These are phyloP conservation scores for Noccaea caerulescens DNA, from an alignment of 345 rosid genomes.

Conservation along the genomic window DNA sequence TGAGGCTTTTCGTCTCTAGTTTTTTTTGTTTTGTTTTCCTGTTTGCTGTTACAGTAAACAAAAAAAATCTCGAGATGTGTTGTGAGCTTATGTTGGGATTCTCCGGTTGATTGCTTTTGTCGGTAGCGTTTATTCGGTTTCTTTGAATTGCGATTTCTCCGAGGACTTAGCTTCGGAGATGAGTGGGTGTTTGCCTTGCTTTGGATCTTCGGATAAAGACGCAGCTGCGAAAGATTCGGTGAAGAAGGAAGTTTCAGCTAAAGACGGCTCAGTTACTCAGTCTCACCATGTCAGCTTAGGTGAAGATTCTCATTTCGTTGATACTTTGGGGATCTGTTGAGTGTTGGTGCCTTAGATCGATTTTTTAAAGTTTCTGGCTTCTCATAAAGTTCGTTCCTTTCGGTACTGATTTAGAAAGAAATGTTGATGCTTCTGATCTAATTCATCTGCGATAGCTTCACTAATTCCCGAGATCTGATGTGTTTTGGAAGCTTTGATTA, in stretches of 20 bases:
- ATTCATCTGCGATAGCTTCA: conserved; percentile 34
- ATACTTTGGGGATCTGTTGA: conserved; percentile 44
- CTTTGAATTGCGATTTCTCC: conserved; percentile 51
- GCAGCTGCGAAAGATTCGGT: conserved; percentile 64
- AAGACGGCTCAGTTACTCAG: conserved; percentile 76
- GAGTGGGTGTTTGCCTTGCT: conserved; percentile 99
- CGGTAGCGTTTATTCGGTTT: conserved; percentile 46
- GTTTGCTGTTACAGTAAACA: conserved; percentile 13
- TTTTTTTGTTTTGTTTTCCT: conserved; percentile 1
- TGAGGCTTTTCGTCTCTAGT: conserved; percentile 32
- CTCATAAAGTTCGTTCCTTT: conserved; percentile 34
- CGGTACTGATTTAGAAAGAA: conserved; percentile 35
- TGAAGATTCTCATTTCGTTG: conserved; percentile 32
- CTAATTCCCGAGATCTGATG: conserved; percentile 52
- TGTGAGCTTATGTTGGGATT: conserved; percentile 40
- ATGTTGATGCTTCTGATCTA: conserved; percentile 49
- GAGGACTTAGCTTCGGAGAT: conserved; percentile 49
- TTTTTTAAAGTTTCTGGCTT: conserved; percentile 30
- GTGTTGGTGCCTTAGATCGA: conserved; percentile 43
- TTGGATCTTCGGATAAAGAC: conserved; percentile 86
- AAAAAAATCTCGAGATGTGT: conserved; percentile 38
- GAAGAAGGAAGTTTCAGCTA: conserved; percentile 71
- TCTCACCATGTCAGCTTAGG: conserved; percentile 80
- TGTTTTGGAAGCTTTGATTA: conserved; percentile 31
- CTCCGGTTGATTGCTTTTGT: conserved; percentile 48